Conservation (phyloP, 208 protist species). For the Entamoeba dispar region DNA sequence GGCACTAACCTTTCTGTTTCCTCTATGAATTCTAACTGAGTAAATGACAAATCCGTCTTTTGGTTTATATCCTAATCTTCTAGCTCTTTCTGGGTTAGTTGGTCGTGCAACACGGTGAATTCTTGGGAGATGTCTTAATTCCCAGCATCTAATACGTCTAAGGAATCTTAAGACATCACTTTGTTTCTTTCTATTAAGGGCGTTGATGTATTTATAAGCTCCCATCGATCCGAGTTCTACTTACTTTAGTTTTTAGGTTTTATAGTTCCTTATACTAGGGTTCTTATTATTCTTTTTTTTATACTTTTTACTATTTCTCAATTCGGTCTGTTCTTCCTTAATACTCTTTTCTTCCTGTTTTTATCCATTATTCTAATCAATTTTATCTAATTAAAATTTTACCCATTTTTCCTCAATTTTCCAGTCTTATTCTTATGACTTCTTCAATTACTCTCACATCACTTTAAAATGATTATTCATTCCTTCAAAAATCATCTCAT, state of each 20-base stretch:
- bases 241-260: neutral
- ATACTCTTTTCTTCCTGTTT: no score
- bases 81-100: constrained; percentile 91
- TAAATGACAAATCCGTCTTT: constrained; percentile 96
- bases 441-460: no score
- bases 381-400: no score
- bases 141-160: constrained; percentile 85
- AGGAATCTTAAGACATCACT: constrained; percentile 97
- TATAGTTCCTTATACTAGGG: no score
- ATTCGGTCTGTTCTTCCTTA: no score
- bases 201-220: constrained; percentile 96
- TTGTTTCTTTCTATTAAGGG: constrained; percentile 98
- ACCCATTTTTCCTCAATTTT: no score
- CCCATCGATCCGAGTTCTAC: constrained; percentile 51
- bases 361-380: no score
- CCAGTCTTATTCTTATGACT: no score
- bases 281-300: no score
- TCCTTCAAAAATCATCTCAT: no score
- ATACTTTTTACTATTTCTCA: no score
- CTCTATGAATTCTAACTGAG: constrained; percentile 86
- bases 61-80: constrained; percentile 93
- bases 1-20: constrained; percentile 75
- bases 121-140: constrained; percentile 75
- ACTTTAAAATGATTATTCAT: no score
- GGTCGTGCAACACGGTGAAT: constrained; percentile 68